These are phyloP conservation scores for Xylaria intraflava DNA, from an alignment of 495 filamentous ascomycete genomes.

Conservation along the genomic window DNA sequence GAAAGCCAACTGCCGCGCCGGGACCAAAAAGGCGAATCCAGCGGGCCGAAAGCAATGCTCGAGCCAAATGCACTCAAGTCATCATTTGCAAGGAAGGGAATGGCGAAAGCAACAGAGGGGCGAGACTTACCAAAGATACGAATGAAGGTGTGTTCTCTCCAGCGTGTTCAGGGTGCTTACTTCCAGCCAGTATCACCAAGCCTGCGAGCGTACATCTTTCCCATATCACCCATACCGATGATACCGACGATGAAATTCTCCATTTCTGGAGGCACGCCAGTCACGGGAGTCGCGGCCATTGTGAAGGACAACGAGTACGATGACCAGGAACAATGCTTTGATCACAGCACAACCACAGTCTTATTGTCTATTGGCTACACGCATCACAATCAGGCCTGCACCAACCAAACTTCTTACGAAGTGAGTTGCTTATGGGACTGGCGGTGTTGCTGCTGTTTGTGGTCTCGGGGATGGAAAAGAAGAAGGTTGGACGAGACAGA, in stretches of 20 bases:
- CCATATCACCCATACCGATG: slow-evolving; percentile 99
- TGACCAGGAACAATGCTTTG: background rate
- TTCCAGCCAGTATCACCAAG: slow-evolving; percentile 91
- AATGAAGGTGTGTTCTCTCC: slow-evolving; percentile 9
- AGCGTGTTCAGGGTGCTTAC: slow-evolving; percentile 47
- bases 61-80: slow-evolving; percentile 99
- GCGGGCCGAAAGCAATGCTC: slow-evolving; percentile 62
- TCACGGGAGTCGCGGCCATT: slow-evolving; percentile 15
- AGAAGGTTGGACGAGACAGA: background rate
- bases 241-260: slow-evolving; percentile 73
- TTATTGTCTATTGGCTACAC: background rate
- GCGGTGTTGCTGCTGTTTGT: too few relatives aligned
- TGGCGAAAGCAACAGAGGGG: slow-evolving; percentile 15
- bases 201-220: slow-evolving; percentile 93
- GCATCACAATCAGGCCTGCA: slow-evolving; percentile 1
- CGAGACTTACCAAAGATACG: slow-evolving; percentile 18
- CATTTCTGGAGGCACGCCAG: slow-evolving; percentile 36
- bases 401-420: background rate
- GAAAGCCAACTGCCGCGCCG: slow-evolving; percentile 45
- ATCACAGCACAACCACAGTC: background rate
- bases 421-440: too few relatives aligned
- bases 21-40: slow-evolving; percentile 32
- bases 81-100: slow-evolving; percentile 56
- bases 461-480: too few relatives aligned
- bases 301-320: background rate